Conservation (phyloP, 2,329 filamentous ascomycete species). For the Cytospora piceicola region DNA sequence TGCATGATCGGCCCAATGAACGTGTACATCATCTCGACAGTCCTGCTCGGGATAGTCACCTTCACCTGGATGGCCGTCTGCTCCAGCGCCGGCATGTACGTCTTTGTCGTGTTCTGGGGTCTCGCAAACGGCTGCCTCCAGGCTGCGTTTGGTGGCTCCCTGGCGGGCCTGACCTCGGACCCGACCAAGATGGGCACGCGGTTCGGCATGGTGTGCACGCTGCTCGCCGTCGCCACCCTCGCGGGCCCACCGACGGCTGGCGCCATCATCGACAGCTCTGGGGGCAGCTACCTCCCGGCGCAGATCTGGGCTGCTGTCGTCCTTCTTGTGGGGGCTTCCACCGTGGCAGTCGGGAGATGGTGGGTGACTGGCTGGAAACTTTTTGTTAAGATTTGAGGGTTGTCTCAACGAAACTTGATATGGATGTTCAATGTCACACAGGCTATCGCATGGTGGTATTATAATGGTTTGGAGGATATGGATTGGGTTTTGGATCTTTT, state of each 20-base stretch:
- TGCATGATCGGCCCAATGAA: slow-evolving; percentile 58
- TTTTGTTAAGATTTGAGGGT: not conserved
- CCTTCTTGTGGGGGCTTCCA: not conserved
- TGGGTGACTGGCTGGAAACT: not conserved
- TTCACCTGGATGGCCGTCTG: slow-evolving; percentile 60
- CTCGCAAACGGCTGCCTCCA: not conserved
- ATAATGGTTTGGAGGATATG: not conserved
- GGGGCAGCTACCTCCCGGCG: not conserved
- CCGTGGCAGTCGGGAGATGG: not conserved
- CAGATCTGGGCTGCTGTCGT: slow-evolving; percentile 12
- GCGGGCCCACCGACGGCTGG: not conserved
- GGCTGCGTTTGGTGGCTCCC: not conserved
- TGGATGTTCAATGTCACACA: not conserved
- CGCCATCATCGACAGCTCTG: not conserved
- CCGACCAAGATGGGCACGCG: not conserved
- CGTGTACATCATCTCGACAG: slow-evolving; percentile 54
- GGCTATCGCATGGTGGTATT: not conserved
- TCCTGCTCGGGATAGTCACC: slow-evolving; percentile 52
- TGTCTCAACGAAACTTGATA: not conserved
- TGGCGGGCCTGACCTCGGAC: not conserved
- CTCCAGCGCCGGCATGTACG: slow-evolving; percentile 5
- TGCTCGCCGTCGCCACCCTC: not conserved
- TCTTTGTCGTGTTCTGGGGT: not conserved
- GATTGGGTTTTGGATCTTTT: not conserved
- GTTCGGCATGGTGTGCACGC: not conserved